phyloP scores from a whole-genome alignment of 768 basidiomycete genomes.

The Lentinula lateritia region DNA sequence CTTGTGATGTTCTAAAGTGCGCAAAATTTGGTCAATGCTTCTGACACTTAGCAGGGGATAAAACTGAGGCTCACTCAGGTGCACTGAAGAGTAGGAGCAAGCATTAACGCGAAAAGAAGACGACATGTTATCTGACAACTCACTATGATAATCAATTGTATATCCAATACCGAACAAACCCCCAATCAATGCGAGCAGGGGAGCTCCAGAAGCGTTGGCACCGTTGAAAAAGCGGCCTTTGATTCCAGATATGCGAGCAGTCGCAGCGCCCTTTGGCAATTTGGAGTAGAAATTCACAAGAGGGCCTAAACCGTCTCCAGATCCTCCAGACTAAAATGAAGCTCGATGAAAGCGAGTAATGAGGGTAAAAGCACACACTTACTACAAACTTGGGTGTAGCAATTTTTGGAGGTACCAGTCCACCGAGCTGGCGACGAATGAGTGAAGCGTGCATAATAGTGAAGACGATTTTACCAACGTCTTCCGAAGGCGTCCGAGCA shows the following conservation, averaged over 20 bases:
- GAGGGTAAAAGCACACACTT: constrained; percentile 21
- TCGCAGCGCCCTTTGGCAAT: constrained; percentile 83
- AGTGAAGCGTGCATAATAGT: constrained; percentile 74
- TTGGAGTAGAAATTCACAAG: constrained; percentile 97
- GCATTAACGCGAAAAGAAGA: not conserved
- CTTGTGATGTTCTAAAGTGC: constrained; percentile 75
- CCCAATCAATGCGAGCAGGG: constrained; percentile 57
- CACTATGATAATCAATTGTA: constrained; percentile 87
- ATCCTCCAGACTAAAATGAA: constrained; percentile 61
- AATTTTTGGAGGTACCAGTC: constrained; percentile 91
- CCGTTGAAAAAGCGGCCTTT: constrained; percentile 83
- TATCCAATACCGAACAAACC: constrained; percentile 76
- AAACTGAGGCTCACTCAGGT: constrained; percentile 59
- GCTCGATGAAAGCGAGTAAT: constrained; percentile 6
- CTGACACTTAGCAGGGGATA: not conserved
- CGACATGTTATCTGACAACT: constrained; percentile 26
- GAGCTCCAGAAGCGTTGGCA: constrained; percentile 75
- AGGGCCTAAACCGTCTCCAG: constrained; percentile 73
- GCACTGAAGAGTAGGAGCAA: constrained; percentile 45
- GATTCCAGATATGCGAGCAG: constrained; percentile 58
- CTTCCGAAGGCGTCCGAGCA: not conserved
- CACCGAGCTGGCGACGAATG: constrained; percentile 77
- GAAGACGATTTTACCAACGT: not conserved
- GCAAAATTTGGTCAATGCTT: not conserved
- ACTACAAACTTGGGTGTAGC: constrained; percentile 88